These are phyloP conservation scores for Rhodotorula babjevae DNA, from an alignment of 768 basidiomycete genomes.

Conservation along the genomic window DNA sequence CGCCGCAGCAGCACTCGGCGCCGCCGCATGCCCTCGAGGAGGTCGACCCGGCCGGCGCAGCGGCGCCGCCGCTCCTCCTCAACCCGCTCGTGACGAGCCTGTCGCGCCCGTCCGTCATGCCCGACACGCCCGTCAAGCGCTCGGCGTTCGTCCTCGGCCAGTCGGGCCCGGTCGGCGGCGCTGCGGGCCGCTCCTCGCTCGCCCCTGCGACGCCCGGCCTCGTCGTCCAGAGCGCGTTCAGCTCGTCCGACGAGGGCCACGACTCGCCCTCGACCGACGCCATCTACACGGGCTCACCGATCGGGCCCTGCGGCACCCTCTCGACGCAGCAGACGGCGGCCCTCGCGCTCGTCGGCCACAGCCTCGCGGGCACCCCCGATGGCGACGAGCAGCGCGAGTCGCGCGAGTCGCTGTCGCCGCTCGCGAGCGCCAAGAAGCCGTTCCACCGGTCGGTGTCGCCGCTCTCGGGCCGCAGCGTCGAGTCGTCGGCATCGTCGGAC, in stretches of 20 bases:
- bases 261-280: conserved; percentile 9
- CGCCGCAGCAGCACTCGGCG: conserved; percentile 29
- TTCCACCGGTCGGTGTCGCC: conserved; percentile 8
- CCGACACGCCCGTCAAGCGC: conserved; percentile 46
- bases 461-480: conserved; percentile 1
- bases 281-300: conserved; percentile 24
- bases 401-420: conserved; percentile 17
- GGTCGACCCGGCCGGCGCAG: not conserved
- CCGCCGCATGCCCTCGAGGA: not conserved
- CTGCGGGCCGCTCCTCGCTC: not conserved
- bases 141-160: conserved; percentile 26
- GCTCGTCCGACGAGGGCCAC: not conserved
- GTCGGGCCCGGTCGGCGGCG: not conserved
- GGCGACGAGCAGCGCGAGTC: not conserved
- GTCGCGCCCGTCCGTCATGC: conserved; percentile 39
- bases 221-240: not conserved
- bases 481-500: not conserved
- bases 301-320: conserved; percentile 17
- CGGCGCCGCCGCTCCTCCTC: not conserved
- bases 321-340: conserved; percentile 5
- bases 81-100: conserved; percentile 22
- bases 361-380: not conserved
- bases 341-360: not conserved
- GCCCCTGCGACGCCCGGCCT: conserved; percentile 2
- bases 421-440: conserved; percentile 3